Base-by-base conservation (phyloP, 2,329 filamentous ascomycete species). In the Nigrospora sphaerica region DNA sequence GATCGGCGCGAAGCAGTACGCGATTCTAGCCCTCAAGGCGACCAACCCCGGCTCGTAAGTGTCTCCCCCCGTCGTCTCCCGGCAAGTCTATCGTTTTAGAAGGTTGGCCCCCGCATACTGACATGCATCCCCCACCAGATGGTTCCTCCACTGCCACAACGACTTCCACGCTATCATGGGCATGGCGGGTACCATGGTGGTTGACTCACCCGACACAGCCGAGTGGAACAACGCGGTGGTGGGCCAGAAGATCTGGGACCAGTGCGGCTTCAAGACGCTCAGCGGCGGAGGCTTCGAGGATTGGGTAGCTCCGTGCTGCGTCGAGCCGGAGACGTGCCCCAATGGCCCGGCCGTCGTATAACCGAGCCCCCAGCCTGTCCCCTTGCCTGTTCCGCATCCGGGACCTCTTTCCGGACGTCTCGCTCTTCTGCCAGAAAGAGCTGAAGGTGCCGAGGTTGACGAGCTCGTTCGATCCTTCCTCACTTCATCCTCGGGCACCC, bases 291-390 rank as follows among this genome's bases (percentile, higher is more conserved):
- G 36, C 23, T 45, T 16, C 17, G 12, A 28, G 13, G 43, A 45
- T 16, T 45, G 17, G 47, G 46, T 12, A 62, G 62, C 43, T 54
- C 58, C 40, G 49, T 56, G 19, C 64, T 55, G 46, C 60, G 55
- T 42, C 54, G 19, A 41, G 14, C 36, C 36, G 23, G 34, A 45
- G 16, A 32, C 31, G 6, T 44, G 42, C 50, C 4, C 23, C 23
- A 28, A 10, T 9, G 23, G 23, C 23, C 23, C 23, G 23, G 23
- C 4, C 4, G 23, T 28, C 23, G 23, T 28, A 28, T 28, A 10
- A 28, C 6, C 6, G 23, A 28, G 23, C 23, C 7, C 5, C 7
- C 23, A 28, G 7, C 23, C 23, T 7, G 7, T 6, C 4, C 10
- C 23, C 5, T 28, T 28, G 23, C 23, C 23, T 28, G 4, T 23